Percentiles rank a stretch among this genome's conserved stretches.
phyloP scores from a whole-genome alignment of 148 eudicot species.

The Tetragonia tetragonoides region DNA sequence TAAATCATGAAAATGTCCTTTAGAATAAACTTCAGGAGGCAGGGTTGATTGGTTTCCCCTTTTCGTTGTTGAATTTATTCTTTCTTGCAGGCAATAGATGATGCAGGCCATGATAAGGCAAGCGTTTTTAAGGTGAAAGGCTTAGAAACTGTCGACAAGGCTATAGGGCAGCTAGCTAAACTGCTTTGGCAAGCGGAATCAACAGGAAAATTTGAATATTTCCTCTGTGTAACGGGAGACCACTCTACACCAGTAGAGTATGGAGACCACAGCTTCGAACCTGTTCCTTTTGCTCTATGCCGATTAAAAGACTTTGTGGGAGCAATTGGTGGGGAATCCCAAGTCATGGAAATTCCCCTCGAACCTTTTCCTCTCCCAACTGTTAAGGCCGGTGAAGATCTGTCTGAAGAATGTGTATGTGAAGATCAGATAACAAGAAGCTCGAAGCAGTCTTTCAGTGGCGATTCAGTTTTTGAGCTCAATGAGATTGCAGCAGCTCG shows the following conservation, averaged over 20 bases:
- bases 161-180: conserved; percentile 76
- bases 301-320: conserved; percentile 76
- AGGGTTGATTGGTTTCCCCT: neutral
- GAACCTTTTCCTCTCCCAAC: conserved; percentile 84
- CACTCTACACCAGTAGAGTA: conserved; percentile 99
- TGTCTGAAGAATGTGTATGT: conserved; percentile 24
- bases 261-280: conserved; percentile 98
- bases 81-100: conserved; percentile 78
- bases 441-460: conserved; percentile 37
- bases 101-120: conserved; percentile 97
- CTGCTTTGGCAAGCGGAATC: conserved; percentile 88
- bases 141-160: conserved; percentile 82
- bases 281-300: conserved; percentile 84
- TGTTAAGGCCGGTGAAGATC: conserved; percentile 55
- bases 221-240: conserved; percentile 84
- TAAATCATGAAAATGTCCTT: neutral
- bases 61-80: conserved; percentile 5
- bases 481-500: conserved; percentile 80
- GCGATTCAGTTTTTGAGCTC: conserved; percentile 67
- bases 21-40: neutral
- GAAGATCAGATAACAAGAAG: conserved; percentile 27
- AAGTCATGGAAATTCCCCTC: conserved; percentile 50
- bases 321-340: conserved; percentile 74
- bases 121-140: conserved; percentile 79
- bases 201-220: conserved; percentile 61